These are phyloP conservation scores for Leucocoprinus birnbaumii DNA, from an alignment of 768 basidiomycete species.

Conservation along the genomic window DNA sequence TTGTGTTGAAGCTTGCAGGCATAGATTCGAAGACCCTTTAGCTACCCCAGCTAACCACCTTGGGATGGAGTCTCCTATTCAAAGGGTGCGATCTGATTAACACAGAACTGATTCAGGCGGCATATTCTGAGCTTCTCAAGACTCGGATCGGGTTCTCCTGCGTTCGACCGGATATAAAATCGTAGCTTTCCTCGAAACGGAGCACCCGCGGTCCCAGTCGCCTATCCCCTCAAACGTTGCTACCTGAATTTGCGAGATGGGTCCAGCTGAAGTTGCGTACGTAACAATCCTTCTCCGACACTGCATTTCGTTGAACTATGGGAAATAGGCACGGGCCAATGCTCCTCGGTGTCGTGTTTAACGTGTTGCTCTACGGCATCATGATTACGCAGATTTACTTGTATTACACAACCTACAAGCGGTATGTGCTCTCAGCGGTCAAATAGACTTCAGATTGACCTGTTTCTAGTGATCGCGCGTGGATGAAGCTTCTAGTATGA, in stretches of 20 bases:
- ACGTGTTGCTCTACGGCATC: constrained; percentile 45
- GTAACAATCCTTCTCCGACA: constrained; percentile 9
- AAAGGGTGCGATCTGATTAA: no score
- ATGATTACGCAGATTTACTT: constrained; percentile 47
- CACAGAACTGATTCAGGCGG: no score
- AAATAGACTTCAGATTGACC: neutral
- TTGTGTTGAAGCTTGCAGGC: no score
- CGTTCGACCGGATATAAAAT: no score
- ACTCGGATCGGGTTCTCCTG: no score
- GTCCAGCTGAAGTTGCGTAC: constrained; percentile 32
- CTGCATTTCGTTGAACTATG: neutral
- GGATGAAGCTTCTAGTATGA: constrained; percentile 37
- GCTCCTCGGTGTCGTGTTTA: constrained; percentile 45
- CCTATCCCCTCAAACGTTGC: neutral
- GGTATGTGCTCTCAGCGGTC: constrained; percentile 20
- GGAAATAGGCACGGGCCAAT: constrained; percentile 45
- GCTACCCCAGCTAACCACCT: no score
- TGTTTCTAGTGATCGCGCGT: constrained; percentile 34
- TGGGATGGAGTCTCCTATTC: no score
- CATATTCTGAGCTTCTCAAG: no score
- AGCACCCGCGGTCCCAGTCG: neutral
- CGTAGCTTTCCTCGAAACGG: neutral
- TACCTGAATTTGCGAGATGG: constrained; percentile 11
- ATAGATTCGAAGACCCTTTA: no score
- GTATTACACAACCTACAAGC: constrained; percentile 36